Conservation (phyloP, 1,284 basidiomycete genomes). For the Thelephora terrestris region DNA sequence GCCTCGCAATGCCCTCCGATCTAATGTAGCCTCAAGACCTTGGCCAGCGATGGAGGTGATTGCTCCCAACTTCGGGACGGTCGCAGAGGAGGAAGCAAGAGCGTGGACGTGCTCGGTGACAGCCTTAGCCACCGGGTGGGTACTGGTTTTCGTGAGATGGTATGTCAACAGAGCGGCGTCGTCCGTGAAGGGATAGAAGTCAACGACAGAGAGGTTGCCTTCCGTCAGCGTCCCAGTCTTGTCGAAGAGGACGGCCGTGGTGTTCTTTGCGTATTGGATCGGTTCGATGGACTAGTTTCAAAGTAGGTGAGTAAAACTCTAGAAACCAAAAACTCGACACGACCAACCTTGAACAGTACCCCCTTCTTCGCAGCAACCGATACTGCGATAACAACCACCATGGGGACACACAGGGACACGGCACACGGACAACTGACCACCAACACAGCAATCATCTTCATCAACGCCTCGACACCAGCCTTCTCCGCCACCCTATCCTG, state of each 20-base stretch:
- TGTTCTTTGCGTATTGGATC: constrained; percentile 22
- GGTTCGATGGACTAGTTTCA: constrained; percentile 4
- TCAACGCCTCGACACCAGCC: constrained; percentile 25
- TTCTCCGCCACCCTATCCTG: constrained; percentile 17
- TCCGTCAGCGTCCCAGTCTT: constrained; percentile 37
- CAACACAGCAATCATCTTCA: constrained; percentile 32
- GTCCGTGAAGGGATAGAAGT: constrained; percentile 16
- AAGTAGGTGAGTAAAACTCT: constrained; percentile 1
- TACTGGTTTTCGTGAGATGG: constrained; percentile 18
- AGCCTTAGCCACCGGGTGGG: constrained; percentile 26
- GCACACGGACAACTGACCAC: constrained; percentile 36
- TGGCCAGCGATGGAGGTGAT: constrained; percentile 21
- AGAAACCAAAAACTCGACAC: constrained; percentile 1
- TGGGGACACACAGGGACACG: constrained; percentile 19
- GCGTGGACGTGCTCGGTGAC: constrained; percentile 14
- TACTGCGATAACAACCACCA: constrained; percentile 27
- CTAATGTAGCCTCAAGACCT: constrained; percentile 24
- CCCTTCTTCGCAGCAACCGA: constrained; percentile 25
- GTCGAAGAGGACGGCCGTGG: constrained; percentile 31
- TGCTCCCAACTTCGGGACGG: neutral
- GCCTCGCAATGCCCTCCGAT: constrained; percentile 22
- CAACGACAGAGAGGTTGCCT: constrained; percentile 24
- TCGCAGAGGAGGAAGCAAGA: constrained; percentile 4
- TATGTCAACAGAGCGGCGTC: constrained; percentile 11
- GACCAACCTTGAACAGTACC: constrained; percentile 24